Evolutionary conservation across 495 filamentous ascomycete species (phyloP), one percentile per base, ranked within the genome.

Genomic region (Talaromyces nanjingensis): DNA sequence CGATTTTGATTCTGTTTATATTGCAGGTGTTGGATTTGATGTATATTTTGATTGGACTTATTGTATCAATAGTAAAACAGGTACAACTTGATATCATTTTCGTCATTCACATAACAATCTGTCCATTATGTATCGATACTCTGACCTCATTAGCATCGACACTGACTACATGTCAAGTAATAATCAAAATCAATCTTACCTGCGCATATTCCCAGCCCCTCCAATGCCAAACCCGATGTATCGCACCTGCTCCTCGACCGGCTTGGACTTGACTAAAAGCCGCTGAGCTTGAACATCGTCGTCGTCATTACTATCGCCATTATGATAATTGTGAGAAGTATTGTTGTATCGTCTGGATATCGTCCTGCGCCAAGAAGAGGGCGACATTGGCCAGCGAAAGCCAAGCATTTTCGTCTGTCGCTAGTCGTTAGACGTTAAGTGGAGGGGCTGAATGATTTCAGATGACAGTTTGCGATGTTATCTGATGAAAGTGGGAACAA

Each of bases 161-260:
- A 54, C 31, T 9, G 16, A 52, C 5, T 52, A 24, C 14, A 52
- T n/a, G 12, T n/a, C 47, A 16, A 52, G 27, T 27, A 27, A 4
- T 27, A 27, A 27, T 27, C 27, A 27, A 12, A 18, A 16, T 56
- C 53, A 18, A 16, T 56, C 53, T 31, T 27, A 70, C 72, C 72
- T 77, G 73, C 73, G 71, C 45, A 70, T 70, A 64, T 79, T 79
- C 14, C 76, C 77, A 45, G 69, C 72, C 25, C 77, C 77, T 0
- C 77, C 77, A 55, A 78, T 77, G 0, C 77, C 77, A 66, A 73
- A 69, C 27, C 72, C 67, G 2, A 75, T 67, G 59, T 73, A 78
- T 14, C 73, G 72, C 53, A 77, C 73, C 59, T 68, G 67, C 14
- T 27, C 53, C 18, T 20, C 45, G n/a, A 49, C 45, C 18, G 45